Percentiles rank a stretch among this genome's conserved stretches.
Conservation (phyloP, 139 green algal genomes). For the Picochlorum sp. region DNA sequence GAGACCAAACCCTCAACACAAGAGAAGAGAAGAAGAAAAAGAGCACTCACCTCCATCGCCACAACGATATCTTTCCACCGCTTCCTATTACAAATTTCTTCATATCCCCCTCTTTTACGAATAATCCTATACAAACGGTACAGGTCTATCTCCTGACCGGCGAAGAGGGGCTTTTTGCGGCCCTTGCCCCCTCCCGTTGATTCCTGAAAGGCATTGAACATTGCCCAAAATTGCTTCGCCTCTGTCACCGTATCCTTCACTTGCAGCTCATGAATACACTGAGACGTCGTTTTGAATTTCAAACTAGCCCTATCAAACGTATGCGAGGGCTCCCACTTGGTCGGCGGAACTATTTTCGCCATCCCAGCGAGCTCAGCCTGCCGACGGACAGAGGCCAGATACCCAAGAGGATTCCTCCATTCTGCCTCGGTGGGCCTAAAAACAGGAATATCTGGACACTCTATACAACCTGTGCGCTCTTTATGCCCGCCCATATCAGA, state of each 20-base stretch:
- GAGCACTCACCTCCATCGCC: conserved; percentile 45
- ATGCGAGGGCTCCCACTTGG: conserved; percentile 54
- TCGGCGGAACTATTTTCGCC: conserved; percentile 60
- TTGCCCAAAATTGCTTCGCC: conserved; percentile 39
- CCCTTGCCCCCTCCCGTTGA: conserved; percentile 21
- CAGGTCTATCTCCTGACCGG: conserved; percentile 65
- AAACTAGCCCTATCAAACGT: conserved; percentile 45
- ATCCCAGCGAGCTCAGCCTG: conserved; percentile 56
- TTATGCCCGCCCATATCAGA: background rate
- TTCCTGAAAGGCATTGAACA: conserved; percentile 48
- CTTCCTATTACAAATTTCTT: conserved; percentile 52
- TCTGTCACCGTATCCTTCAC: conserved; percentile 19
- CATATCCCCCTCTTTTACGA: conserved; percentile 55
- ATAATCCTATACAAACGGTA: conserved; percentile 51
- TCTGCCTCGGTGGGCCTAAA: conserved; percentile 62
- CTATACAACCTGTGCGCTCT: conserved; percentile 4
- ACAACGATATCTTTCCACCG: conserved; percentile 63
- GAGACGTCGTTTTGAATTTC: conserved; percentile 61
- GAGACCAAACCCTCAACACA: background rate
- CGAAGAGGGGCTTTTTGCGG: conserved; percentile 48
- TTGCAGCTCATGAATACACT: conserved; percentile 76
- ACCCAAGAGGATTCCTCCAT: conserved; percentile 59
- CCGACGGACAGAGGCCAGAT: conserved; percentile 47
- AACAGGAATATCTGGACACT: conserved; percentile 35
- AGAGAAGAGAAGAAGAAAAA: background rate